phyloP scores from a whole-genome alignment of 768 basidiomycete species.

The Dacryopinax primogenitus region DNA sequence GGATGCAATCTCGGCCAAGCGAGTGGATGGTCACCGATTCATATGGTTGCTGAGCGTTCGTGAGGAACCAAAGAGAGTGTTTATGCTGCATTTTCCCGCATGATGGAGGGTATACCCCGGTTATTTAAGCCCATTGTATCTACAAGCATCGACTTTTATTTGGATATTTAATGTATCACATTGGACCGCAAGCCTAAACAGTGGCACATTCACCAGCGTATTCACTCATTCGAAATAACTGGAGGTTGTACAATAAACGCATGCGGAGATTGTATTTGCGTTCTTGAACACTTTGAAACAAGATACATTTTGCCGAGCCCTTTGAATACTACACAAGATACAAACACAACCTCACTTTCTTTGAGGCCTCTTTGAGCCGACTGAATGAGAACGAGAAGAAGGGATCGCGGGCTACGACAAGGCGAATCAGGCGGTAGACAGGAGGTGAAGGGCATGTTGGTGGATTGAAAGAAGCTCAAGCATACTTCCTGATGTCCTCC shows the following conservation, averaged over 20 bases:
- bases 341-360: constrained; percentile 9
- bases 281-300: constrained; percentile 8
- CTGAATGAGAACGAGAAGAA: background rate
- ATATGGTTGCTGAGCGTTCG: constrained; percentile 52
- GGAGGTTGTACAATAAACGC: constrained; percentile 1
- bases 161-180: too few relatives aligned
- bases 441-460: background rate
- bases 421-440: background rate
- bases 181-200: background rate
- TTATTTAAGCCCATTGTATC: too few relatives aligned
- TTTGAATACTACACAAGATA: constrained; percentile 1
- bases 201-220: background rate
- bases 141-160: too few relatives aligned
- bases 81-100: constrained; percentile 37
- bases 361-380: constrained; percentile 8
- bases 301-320: constrained; percentile 9
- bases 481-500: constrained; percentile 55
- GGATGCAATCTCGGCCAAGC: constrained; percentile 44
- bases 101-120: background rate
- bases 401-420: background rate
- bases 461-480: constrained; percentile 24
- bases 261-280: constrained; percentile 9
- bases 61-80: constrained; percentile 45
- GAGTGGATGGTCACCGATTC: constrained; percentile 41
- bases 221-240: too few relatives aligned